phyloP scores from a whole-genome alignment of 2,329 filamentous ascomycete species.

The Periconia digitata region DNA sequence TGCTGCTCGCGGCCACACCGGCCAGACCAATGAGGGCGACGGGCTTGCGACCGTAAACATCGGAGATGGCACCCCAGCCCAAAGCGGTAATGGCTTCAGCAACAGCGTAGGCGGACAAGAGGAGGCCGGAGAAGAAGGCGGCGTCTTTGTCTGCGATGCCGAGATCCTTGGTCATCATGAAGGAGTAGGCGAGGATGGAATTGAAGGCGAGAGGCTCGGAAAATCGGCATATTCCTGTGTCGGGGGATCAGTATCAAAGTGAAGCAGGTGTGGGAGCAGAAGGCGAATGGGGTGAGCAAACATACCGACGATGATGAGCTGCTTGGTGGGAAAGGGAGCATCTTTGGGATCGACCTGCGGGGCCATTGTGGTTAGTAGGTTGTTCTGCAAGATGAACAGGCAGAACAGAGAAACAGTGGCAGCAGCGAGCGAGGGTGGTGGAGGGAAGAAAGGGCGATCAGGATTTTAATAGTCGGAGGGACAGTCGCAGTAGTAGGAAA shows the following conservation, averaged over 20 bases:
- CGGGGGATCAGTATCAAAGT: neutral
- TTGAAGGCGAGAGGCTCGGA: conserved; percentile 92
- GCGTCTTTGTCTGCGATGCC: conserved; percentile 47
- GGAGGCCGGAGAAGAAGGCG: conserved; percentile 80
- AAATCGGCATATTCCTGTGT: conserved; percentile 81
- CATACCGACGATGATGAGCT: conserved; percentile 49
- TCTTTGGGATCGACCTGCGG: conserved; percentile 28
- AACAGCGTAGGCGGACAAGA: conserved; percentile 87
- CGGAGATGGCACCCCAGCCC: conserved; percentile 47
- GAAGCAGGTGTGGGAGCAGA: too few species aligned
- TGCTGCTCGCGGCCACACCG: conserved; percentile 80
- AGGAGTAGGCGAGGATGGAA: conserved; percentile 82
- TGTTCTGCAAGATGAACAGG: neutral
- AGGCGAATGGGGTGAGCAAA: conserved; percentile 5
- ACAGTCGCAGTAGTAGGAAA: neutral
- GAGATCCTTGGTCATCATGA: conserved; percentile 43
- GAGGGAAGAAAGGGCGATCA: neutral
- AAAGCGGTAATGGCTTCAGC: conserved; percentile 85
- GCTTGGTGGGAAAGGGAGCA: conserved; percentile 48
- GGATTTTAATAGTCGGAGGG: neutral
- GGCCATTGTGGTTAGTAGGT: neutral
- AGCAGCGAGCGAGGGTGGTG: neutral
- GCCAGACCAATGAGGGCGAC: conserved; percentile 57
- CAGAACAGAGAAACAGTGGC: neutral
- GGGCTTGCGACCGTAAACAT: conserved; percentile 44